Evolutionary conservation across 163 green algal species (phyloP).

Genomic region (Scenedesmus sp.): DNA sequence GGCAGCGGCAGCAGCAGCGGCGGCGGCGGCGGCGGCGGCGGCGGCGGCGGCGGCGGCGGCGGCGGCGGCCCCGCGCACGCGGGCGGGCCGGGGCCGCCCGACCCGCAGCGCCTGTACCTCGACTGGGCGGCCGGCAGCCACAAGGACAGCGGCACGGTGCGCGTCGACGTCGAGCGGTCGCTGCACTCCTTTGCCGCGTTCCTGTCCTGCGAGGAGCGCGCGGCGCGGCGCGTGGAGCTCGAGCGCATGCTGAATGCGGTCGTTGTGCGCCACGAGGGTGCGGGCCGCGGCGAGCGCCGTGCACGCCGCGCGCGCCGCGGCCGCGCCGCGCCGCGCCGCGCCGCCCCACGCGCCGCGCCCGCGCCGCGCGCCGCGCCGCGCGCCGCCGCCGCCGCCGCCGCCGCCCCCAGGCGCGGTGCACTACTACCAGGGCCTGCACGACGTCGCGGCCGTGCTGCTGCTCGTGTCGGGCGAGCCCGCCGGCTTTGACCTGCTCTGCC

Average conservation of each 20-base stretch:
- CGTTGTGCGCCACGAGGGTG: slow-evolving; percentile 53
- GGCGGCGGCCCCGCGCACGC: too few species aligned
- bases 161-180: slow-evolving; percentile 80
- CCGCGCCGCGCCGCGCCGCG: too few species aligned
- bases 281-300: too few species aligned
- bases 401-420: slow-evolving; percentile 60
- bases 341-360: too few species aligned
- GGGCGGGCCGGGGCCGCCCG: not conserved
- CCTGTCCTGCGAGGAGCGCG: slow-evolving; percentile 57
- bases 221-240: slow-evolving; percentile 67
- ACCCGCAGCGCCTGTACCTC: slow-evolving; percentile 41
- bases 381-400: not conserved
- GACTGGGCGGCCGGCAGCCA: slow-evolving; percentile 8
- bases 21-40: not conserved
- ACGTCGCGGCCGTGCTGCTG: slow-evolving; percentile 91
- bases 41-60: not conserved
- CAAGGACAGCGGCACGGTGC: slow-evolving; percentile 35
- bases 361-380: too few species aligned
- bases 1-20: not conserved
- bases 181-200: slow-evolving; percentile 79
- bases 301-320: too few species aligned
- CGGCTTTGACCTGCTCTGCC: slow-evolving; percentile 72
- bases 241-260: slow-evolving; percentile 75
- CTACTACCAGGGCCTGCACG: slow-evolving; percentile 94
- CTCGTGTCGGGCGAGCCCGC: slow-evolving; percentile 64